Conservation (phyloP, 441 rosid genomes). For the Biscutella auriculata region DNA sequence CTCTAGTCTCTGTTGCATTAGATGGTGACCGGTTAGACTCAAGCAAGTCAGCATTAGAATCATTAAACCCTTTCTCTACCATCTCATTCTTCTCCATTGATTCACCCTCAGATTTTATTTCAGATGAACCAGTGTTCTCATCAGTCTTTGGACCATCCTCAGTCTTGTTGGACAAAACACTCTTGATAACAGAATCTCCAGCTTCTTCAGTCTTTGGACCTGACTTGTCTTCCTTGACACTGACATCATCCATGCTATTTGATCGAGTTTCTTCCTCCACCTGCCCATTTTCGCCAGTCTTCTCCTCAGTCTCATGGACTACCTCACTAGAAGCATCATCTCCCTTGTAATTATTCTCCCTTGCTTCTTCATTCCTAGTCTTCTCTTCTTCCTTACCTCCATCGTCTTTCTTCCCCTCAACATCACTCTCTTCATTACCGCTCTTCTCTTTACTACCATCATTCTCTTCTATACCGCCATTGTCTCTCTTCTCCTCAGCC, state of each 20-base stretch:
- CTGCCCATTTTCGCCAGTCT: background rate
- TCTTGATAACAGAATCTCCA: conserved; percentile 24
- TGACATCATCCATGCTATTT: too few relatives aligned
- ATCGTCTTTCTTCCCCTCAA: conserved; percentile 5
- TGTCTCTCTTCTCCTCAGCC: conserved; percentile 7
- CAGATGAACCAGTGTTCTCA: conserved; percentile 19
- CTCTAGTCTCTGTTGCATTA: too few relatives aligned
- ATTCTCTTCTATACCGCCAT: background rate
- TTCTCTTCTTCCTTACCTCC: background rate
- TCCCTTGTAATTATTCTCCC: conserved; percentile 75
- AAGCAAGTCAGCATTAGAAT: conserved; percentile 15
- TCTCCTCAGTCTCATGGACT: conserved; percentile 34
- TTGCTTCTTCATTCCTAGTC: conserved; percentile 40
- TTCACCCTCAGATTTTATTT: conserved; percentile 19
- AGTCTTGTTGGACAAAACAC: conserved; percentile 21
- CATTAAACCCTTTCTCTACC: conserved; percentile 18
- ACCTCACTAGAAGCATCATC: conserved; percentile 90
- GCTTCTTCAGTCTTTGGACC: conserved; percentile 25
- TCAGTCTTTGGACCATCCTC: background rate
- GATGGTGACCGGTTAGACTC: too few relatives aligned
- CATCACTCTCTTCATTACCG: background rate
- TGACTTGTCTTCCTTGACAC: background rate
- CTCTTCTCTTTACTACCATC: background rate
- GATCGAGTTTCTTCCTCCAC: conserved; percentile 6
- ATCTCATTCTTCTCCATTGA: conserved; percentile 22